Evolutionary conservation across 106 monocot genomes (phyloP), one percentile per base, ranked within the genome.

Genomic region (Dendrobium chrysotoxum): DNA sequence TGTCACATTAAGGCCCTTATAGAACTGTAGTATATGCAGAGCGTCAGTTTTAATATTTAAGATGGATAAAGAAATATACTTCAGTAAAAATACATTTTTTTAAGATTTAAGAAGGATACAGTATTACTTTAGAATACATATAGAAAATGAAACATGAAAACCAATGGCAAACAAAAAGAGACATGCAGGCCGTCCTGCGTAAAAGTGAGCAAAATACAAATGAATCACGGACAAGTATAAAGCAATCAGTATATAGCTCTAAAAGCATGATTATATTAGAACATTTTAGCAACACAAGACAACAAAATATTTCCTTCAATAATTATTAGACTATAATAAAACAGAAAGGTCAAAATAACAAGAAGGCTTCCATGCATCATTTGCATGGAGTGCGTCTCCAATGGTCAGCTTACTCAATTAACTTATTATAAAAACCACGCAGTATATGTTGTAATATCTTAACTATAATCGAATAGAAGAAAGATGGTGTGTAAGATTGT

Each of bases 1-100:
- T 15, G 91, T 88, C 53, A 93, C 84, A 83, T 88, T 93, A 17
- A 98, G 89, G 16, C 87, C 95, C 78, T 85, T 98, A 57, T 89
- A 95, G 55, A 95, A 95, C 98, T 98, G 87, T 77, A 92, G 53
- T 4, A 86, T 7, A 81, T 35, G 18, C 7, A 46, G 31, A 17
- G 54, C 57, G 21, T n/a, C 28, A 58, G 26, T 39, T 13, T 45
- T 55, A 47, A 80, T 39, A 42, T 42, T 74, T 40, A 76, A 76
- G 5, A 46, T 41, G 4, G 8, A 76, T 23, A 26, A 45, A 2
- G 12, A 45, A 76, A 28, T 2, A 47, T 46, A 12, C 16, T 70
- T 35, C 68, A 74, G 8, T 74, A 40, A 0, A 74, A 42, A 40
- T 20, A n/a, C 6, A 74, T 10, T 42, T 40, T 74, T 40, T 40